A percentile compares a stretch with the other conserved stretches of the same genome.
Evolutionary conservation across 306 rosid genomes (phyloP).

Genomic region (Calophaca sinica): DNA sequence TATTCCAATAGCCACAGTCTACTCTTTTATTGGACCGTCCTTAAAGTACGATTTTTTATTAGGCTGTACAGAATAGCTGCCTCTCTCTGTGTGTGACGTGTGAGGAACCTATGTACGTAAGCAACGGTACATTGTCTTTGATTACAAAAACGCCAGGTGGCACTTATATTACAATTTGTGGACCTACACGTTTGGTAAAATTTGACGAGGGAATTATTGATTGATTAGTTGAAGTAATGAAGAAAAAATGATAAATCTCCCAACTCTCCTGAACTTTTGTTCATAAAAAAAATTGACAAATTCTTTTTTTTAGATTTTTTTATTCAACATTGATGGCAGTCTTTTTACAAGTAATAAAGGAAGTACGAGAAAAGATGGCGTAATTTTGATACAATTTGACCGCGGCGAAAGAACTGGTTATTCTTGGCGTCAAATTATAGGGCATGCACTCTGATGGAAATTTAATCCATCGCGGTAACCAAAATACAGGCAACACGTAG

Average conservation of each 20-base stretch:
- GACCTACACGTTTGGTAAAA: conserved; percentile 45
- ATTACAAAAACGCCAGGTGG: conserved; percentile 47
- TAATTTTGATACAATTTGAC: conserved; percentile 10
- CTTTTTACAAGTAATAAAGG: background rate
- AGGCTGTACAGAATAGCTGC: background rate
- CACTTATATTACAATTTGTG: conserved; percentile 30
- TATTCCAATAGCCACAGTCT: background rate
- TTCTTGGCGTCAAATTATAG: background rate
- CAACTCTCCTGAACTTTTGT: too few relatives aligned
- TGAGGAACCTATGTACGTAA: conserved; percentile 41
- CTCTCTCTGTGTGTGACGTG: conserved; percentile 31
- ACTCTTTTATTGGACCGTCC: conserved; percentile 22
- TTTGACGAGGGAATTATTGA: conserved; percentile 22
- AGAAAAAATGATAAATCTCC: too few relatives aligned
- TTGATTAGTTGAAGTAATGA: conserved; percentile 15
- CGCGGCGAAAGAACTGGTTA: background rate
- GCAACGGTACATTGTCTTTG: conserved; percentile 46
- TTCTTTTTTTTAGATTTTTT: too few relatives aligned
- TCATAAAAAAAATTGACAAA: too few relatives aligned
- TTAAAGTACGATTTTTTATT: background rate
- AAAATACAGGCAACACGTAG: conserved; percentile 38
- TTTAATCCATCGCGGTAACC: conserved; percentile 11
- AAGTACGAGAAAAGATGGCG: conserved; percentile 17
- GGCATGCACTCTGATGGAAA: conserved; percentile 9
- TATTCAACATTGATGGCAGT: background rate